Evolutionary conservation across 352 stramenopile genomes (phyloP).

Genomic region (Phytophthora melonis): DNA sequence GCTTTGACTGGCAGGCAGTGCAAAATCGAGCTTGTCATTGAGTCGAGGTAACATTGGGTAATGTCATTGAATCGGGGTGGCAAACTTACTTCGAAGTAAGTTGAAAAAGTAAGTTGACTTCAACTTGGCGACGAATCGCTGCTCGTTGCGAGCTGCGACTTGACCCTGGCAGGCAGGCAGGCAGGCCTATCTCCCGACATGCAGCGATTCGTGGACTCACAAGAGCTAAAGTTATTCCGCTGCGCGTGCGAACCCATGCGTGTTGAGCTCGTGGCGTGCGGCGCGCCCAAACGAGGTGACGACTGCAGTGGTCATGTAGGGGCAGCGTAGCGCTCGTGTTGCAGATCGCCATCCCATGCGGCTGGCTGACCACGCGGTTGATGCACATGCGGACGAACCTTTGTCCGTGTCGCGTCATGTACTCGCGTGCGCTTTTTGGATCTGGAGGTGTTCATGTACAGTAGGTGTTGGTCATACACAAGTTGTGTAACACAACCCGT

Average conservation of each 20-base stretch:
- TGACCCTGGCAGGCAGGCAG: neutral
- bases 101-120: neutral
- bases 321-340: neutral
- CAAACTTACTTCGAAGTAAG: too few species aligned
- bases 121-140: conserved; percentile 4
- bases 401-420: neutral
- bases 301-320: conserved; percentile 1
- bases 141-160: neutral
- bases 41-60: neutral
- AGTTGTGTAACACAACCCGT: too few species aligned
- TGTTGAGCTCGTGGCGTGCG: conserved; percentile 1
- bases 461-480: neutral
- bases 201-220: neutral
- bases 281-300: conserved; percentile 2
- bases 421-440: neutral
- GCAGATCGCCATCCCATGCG: neutral
- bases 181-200: neutral
- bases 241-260: conserved; percentile 6
- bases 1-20: conserved; percentile 15
- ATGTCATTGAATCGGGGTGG: conserved; percentile 8
- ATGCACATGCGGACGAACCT: neutral
- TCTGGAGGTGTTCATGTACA: neutral
- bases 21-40: conserved; percentile 10
- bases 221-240: neutral
- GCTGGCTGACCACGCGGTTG: neutral